Conservation (phyloP, 805 yeast species). For the Saturnispora sanitii region DNA sequence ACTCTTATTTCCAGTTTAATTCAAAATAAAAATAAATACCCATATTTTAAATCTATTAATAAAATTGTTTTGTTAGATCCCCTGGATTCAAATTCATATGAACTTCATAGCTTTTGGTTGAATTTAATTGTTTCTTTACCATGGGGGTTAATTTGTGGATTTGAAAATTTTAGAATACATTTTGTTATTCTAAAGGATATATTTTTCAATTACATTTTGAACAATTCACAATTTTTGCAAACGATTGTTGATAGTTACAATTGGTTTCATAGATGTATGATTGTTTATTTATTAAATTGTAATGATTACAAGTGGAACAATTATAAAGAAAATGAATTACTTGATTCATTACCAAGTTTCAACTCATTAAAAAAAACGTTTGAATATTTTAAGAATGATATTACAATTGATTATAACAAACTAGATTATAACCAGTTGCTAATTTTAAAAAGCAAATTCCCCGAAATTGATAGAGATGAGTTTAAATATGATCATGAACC, state of each 20-base stretch:
- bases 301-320: constrained; percentile 1
- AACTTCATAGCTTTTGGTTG: not conserved
- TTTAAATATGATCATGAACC: not conserved
- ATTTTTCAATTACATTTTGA: not conserved
- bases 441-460: not conserved
- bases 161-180: not conserved
- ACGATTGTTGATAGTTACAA: not conserved
- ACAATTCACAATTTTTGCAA: not conserved
- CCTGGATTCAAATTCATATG: not conserved
- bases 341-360: constrained; percentile 1
- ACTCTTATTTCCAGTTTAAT: not conserved
- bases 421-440: not conserved
- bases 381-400: not conserved
- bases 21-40: not conserved
- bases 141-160: not conserved
- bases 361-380: constrained; percentile 2
- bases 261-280: not conserved
- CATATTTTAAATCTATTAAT: not conserved
- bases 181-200: not conserved
- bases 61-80: not conserved
- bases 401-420: not conserved
- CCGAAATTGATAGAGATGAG: too few species aligned
- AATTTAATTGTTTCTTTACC: not conserved
- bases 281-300: not conserved
- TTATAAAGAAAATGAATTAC: not conserved